Evolutionary conservation across 192 early-diverging fungal genomes (phyloP).

Genomic region (Coemansia sp.): DNA sequence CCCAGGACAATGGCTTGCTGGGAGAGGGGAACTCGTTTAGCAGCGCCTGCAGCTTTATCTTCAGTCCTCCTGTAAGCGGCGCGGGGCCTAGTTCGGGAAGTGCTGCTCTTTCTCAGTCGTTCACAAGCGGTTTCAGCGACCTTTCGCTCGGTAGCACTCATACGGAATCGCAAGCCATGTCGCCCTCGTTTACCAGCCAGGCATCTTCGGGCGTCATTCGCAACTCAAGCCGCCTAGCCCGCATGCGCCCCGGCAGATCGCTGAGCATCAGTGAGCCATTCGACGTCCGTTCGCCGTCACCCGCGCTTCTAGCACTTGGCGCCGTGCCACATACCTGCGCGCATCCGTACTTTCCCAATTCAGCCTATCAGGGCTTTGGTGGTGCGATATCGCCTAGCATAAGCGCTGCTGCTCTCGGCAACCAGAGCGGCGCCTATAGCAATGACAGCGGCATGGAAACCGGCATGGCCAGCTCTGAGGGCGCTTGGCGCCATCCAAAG

Average conservation of each 20-base stretch:
- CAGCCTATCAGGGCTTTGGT: conserved; percentile 1
- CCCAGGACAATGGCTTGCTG: not conserved
- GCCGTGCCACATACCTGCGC: conserved; percentile 2
- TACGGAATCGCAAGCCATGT: not conserved
- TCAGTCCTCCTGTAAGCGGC: not conserved
- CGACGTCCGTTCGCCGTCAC: conserved; percentile 28
- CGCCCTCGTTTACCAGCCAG: not conserved
- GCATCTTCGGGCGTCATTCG: not conserved
- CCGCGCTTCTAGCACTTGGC: conserved; percentile 11
- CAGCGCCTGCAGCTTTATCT: not conserved
- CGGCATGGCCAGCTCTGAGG: not conserved
- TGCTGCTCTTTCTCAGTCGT: conserved; percentile 4
- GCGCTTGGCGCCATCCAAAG: not conserved
- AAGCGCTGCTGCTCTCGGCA: not conserved
- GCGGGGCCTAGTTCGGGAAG: not conserved
- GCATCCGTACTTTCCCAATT: conserved; percentile 17
- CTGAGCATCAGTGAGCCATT: conserved; percentile 29
- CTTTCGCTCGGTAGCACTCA: conserved; percentile 14
- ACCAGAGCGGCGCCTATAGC: not conserved
- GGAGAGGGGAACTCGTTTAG: not conserved
- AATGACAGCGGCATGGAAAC: not conserved
- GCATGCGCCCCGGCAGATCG: conserved; percentile 25
- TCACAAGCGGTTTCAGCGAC: conserved; percentile 13
- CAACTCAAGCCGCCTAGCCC: conserved; percentile 9
- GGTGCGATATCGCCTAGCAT: not conserved